A percentile compares a stretch with the other conserved stretches of the same genome.
phyloP scores from a whole-genome alignment of 2,329 filamentous ascomycete species.

The Fusarium secorum region DNA sequence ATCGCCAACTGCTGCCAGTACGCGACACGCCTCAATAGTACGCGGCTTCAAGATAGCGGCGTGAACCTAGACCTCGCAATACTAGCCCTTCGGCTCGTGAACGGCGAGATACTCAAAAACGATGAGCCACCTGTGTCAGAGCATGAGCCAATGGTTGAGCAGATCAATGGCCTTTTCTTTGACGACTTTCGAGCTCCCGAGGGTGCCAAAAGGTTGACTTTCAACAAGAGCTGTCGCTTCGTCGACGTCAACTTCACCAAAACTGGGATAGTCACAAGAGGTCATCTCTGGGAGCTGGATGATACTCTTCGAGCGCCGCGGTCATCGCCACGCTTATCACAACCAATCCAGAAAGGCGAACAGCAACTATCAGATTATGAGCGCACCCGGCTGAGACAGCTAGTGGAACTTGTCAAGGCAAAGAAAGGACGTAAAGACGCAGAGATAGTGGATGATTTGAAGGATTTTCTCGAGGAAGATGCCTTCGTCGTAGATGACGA shows the following conservation, averaged over 20 bases:
- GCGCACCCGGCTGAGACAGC: slow-evolving; percentile 17
- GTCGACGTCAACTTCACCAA: slow-evolving; percentile 21
- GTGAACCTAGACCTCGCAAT: slow-evolving; percentile 41
- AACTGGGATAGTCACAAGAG: slow-evolving; percentile 31
- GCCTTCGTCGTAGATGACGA: not conserved
- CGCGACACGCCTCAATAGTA: slow-evolving; percentile 33
- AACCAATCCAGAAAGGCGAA: slow-evolving; percentile 6
- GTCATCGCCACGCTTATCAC: slow-evolving; percentile 9
- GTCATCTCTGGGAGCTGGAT: slow-evolving; percentile 41
- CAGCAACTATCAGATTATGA: slow-evolving; percentile 24
- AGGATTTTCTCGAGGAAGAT: slow-evolving; percentile 18
- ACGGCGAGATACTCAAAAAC: slow-evolving; percentile 48
- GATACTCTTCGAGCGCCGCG: slow-evolving; percentile 20
- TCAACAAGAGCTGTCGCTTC: slow-evolving; percentile 42
- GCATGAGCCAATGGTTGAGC: slow-evolving; percentile 4
- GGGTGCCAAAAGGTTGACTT: slow-evolving; percentile 28
- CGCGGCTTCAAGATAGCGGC: slow-evolving; percentile 7
- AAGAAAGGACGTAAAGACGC: not conserved
- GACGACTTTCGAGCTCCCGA: slow-evolving; percentile 27
- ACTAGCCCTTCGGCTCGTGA: slow-evolving; percentile 43
- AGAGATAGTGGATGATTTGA: not conserved
- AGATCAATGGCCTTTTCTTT: slow-evolving; percentile 29
- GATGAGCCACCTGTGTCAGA: not conserved
- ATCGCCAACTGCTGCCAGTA: slow-evolving; percentile 48
- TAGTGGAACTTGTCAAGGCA: slow-evolving; percentile 15